These are phyloP conservation scores for Xylariaceae sp. DNA, from an alignment of 2,329 filamentous ascomycete species.

Conservation along the genomic window DNA sequence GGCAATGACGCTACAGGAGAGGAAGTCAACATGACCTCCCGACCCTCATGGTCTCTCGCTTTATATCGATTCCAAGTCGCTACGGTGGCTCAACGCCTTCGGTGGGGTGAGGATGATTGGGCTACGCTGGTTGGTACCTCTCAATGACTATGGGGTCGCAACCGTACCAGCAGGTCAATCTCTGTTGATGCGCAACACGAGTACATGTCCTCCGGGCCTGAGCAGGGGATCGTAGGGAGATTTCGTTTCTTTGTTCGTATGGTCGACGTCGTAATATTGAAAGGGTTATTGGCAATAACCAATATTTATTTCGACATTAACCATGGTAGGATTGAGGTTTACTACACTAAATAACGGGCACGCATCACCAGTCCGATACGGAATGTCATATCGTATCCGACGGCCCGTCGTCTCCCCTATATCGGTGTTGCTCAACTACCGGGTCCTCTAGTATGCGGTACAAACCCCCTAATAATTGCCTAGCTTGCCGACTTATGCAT, in stretches of 20 bases:
- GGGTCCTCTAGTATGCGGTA: too few relatives aligned
- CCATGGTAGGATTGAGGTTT: too few relatives aligned
- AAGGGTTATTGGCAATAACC: neutral
- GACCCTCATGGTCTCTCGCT: constrained; percentile 39
- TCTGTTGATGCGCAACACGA: constrained; percentile 7
- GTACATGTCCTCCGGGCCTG: constrained; percentile 12
- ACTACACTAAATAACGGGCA: neutral
- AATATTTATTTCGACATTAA: neutral
- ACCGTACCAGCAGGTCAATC: constrained; percentile 13
- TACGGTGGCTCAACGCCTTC: constrained; percentile 4
- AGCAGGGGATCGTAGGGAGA: neutral
- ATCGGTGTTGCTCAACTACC: too few relatives aligned
- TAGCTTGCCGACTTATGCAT: too few relatives aligned
- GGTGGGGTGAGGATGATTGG: constrained; percentile 11
- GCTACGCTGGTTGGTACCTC: neutral
- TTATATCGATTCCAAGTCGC: constrained; percentile 9
- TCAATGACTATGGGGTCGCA: constrained; percentile 7
- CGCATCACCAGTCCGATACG: neutral
- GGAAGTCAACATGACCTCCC: constrained; percentile 54
- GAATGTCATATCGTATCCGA: neutral
- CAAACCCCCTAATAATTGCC: too few relatives aligned
- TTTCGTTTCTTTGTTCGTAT: neutral
- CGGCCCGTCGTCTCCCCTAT: too few relatives aligned
- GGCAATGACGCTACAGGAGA: constrained; percentile 47
- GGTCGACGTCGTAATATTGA: neutral